These are phyloP conservation scores for Aspergillus proliferans DNA, from an alignment of 2,329 filamentous ascomycete species.

Conservation along the genomic window DNA sequence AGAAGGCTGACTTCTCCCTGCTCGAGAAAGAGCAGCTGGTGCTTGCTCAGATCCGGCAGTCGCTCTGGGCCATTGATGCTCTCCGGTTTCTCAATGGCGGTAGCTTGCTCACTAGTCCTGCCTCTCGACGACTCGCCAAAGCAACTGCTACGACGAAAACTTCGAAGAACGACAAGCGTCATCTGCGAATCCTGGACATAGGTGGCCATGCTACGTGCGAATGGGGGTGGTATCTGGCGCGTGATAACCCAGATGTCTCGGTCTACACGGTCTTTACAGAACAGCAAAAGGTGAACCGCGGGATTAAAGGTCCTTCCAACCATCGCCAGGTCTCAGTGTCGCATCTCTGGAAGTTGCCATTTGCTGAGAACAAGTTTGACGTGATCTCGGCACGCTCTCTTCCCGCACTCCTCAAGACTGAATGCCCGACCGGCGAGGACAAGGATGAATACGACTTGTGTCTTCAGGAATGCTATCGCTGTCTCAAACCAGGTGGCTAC, in stretches of 20 bases:
- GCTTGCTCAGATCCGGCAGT: slow-evolving; percentile 59
- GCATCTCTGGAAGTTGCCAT: slow-evolving; percentile 73
- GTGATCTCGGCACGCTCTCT: slow-evolving; percentile 84
- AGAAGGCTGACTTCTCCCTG: slow-evolving; percentile 33
- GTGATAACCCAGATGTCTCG: slow-evolving; percentile 76
- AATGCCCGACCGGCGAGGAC: slow-evolving; percentile 57
- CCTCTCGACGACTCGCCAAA: slow-evolving; percentile 32
- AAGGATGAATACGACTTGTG: slow-evolving; percentile 85
- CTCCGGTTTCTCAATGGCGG: slow-evolving; percentile 56
- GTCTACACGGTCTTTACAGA: slow-evolving; percentile 83
- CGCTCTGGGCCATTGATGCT: slow-evolving; percentile 59
- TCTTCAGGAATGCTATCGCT: slow-evolving; percentile 77
- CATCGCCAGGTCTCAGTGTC: slow-evolving; percentile 77
- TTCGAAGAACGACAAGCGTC: slow-evolving; percentile 25
- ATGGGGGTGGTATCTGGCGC: slow-evolving; percentile 92
- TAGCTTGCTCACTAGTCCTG: slow-evolving; percentile 52
- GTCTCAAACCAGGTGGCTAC: slow-evolving; percentile 87
- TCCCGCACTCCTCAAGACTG: slow-evolving; percentile 70
- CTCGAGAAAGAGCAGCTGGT: slow-evolving; percentile 75
- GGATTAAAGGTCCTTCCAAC: slow-evolving; percentile 77
- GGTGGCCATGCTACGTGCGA: slow-evolving; percentile 79
- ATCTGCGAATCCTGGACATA: slow-evolving; percentile 71
- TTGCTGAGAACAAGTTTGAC: slow-evolving; percentile 80
- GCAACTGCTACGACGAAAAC: slow-evolving; percentile 16
- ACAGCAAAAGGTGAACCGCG: slow-evolving; percentile 64